Percentiles rank a stretch among this genome's conserved stretches.
These are phyloP conservation scores for Truncatella angustata DNA, from an alignment of 2,329 filamentous ascomycete species.

Conservation along the genomic window DNA sequence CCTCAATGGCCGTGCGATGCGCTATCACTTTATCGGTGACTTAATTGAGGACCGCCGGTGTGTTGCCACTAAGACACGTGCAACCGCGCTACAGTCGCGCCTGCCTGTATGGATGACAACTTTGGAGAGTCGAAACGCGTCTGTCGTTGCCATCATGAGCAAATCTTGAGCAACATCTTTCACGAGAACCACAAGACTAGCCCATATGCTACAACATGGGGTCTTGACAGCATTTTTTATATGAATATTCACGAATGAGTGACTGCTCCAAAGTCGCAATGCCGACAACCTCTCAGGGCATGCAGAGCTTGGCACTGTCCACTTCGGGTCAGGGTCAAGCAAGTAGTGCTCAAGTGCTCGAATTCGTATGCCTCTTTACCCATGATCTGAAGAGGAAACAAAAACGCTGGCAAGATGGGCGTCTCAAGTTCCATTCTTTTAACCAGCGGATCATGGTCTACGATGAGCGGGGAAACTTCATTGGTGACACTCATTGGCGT, in stretches of 20 bases:
- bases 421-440: slow-evolving; percentile 83
- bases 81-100: background rate
- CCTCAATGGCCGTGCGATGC: background rate
- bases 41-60: background rate
- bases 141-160: background rate
- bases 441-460: slow-evolving; percentile 91
- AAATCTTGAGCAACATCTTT: too few species aligned
- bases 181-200: too few species aligned
- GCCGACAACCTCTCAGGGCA: slow-evolving; percentile 17
- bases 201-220: too few species aligned
- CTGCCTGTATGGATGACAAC: background rate
- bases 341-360: slow-evolving; percentile 64
- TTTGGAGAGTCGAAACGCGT: background rate
- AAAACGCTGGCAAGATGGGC: slow-evolving; percentile 92
- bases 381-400: slow-evolving; percentile 82
- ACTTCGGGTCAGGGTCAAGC: slow-evolving; percentile 2
- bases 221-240: too few species aligned
- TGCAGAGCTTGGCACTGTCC: slow-evolving; percentile 11
- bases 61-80: background rate
- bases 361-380: slow-evolving; percentile 84
- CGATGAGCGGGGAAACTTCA: slow-evolving; percentile 73
- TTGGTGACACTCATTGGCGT: slow-evolving; percentile 84
- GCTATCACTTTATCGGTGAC: background rate
- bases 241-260: too few species aligned
- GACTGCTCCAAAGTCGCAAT: slow-evolving; percentile 11